A percentile compares a stretch with the other conserved stretches of the same genome.
phyloP scores from a whole-genome alignment of 2,329 filamentous ascomycete species.

The Cytospora chrysosperma region DNA sequence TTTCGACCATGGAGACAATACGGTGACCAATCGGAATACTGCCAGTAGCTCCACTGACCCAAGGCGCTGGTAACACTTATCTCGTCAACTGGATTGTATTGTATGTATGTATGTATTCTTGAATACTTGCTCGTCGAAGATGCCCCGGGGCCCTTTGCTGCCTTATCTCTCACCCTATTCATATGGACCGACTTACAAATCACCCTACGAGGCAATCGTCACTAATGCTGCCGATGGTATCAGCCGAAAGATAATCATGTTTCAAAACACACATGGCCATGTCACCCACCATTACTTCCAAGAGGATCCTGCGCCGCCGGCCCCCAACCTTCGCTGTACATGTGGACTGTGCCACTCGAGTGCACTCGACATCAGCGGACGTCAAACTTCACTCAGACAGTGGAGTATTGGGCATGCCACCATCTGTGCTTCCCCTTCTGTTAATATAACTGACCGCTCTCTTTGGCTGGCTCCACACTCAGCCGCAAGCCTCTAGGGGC shows the following conservation, averaged over 20 bases:
- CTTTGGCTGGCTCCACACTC: slow-evolving; percentile 9
- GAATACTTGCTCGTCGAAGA: neutral
- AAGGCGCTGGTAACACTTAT: neutral
- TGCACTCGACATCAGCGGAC: slow-evolving; percentile 3
- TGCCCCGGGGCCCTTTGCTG: neutral
- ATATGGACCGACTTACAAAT: neutral
- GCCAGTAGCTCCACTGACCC: neutral
- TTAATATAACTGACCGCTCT: slow-evolving; percentile 13
- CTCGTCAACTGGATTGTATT: neutral
- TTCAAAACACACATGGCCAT: neutral
- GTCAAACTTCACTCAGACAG: neutral
- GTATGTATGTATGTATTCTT: too few species aligned
- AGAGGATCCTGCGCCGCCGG: neutral
- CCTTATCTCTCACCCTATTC: neutral
- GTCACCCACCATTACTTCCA: slow-evolving; percentile 7
- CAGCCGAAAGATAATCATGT: neutral
- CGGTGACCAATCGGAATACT: neutral
- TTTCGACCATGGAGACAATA: neutral
- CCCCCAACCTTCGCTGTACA: neutral
- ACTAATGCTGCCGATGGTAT: neutral
- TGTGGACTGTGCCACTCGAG: neutral
- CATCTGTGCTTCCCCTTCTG: neutral
- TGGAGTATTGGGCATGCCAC: neutral
- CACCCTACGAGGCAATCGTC: neutral
- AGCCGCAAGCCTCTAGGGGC: slow-evolving; percentile 7